Conservation (phyloP, 768 basidiomycete genomes). For the Vishniacozyma victoriae region DNA sequence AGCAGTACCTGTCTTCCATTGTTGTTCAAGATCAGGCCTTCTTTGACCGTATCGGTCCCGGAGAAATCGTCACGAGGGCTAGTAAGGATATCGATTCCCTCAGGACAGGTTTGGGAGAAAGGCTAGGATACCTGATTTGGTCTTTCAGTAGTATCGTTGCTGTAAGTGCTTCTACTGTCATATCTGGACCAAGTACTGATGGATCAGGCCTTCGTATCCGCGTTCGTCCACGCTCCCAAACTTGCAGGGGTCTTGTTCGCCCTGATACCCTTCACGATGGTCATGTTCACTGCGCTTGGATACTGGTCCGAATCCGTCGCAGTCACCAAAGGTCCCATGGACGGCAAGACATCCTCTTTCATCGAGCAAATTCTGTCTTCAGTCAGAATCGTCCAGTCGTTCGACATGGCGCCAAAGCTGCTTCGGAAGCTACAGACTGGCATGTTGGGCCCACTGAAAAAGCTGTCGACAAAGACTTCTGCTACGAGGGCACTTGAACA, state of each 20-base stretch:
- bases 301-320: constrained; percentile 23
- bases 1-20: constrained; percentile 28
- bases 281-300: constrained; percentile 12
- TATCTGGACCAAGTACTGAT: background rate
- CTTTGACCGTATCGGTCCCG: constrained; percentile 33
- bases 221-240: constrained; percentile 19
- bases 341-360: constrained; percentile 25
- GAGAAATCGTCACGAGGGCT: constrained; percentile 25
- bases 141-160: constrained; percentile 16
- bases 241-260: constrained; percentile 32
- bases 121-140: constrained; percentile 32
- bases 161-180: constrained; percentile 9
- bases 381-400: constrained; percentile 36
- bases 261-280: constrained; percentile 21
- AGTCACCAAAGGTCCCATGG: constrained; percentile 6
- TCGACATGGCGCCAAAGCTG: constrained; percentile 18
- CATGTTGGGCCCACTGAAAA: constrained; percentile 15
- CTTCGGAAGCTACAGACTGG: constrained; percentile 13
- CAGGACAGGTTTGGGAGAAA: constrained; percentile 25
- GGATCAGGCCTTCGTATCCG: constrained; percentile 22
- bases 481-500: constrained; percentile 19
- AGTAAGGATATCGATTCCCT: constrained; percentile 30
- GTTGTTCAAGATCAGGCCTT: constrained; percentile 33
- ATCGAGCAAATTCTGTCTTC: constrained; percentile 39
- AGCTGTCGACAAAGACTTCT: constrained; percentile 10